A percentile compares a stretch with the other conserved stretches of the same genome.
phyloP scores from a whole-genome alignment of 1,284 basidiomycete genomes.

The Fomitiporia mediterranea region DNA sequence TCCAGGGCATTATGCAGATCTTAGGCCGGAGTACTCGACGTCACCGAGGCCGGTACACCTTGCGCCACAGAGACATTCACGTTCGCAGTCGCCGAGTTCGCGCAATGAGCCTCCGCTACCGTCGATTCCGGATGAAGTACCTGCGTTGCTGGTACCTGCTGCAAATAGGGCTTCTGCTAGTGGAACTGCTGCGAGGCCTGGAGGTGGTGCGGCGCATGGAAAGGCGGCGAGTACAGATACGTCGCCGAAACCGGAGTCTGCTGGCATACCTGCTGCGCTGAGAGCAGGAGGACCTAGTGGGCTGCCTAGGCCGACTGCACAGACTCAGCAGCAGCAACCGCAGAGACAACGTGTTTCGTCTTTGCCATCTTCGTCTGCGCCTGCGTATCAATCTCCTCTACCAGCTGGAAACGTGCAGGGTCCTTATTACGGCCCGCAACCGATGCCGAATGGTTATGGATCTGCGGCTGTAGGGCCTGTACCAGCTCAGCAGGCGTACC shows the following conservation, averaged over 20 bases:
- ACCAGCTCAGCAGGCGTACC: background rate
- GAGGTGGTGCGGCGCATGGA: too few relatives aligned
- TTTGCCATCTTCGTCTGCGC: background rate
- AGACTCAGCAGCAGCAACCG: background rate
- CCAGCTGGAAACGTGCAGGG: background rate
- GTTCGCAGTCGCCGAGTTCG: constrained; percentile 6
- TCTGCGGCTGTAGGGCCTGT: background rate
- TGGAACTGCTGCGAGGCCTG: too few relatives aligned
- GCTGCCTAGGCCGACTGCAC: background rate
- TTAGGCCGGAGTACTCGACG: background rate
- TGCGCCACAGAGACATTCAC: constrained; percentile 4
- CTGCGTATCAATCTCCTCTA: background rate
- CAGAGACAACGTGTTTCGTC: background rate
- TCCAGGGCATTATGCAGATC: background rate
- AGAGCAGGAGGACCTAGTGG: constrained; percentile 4
- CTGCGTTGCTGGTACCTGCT: background rate
- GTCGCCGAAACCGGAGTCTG: background rate
- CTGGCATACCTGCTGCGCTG: background rate
- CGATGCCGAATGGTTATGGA: background rate
- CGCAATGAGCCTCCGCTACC: constrained; percentile 8
- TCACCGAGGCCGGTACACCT: constrained; percentile 3
- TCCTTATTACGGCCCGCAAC: background rate
- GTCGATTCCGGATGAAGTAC: constrained; percentile 9
- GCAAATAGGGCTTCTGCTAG: background rate
- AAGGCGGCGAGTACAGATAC: background rate